Conservation (phyloP, 768 basidiomycete species). For the Roridomyces roridus region DNA sequence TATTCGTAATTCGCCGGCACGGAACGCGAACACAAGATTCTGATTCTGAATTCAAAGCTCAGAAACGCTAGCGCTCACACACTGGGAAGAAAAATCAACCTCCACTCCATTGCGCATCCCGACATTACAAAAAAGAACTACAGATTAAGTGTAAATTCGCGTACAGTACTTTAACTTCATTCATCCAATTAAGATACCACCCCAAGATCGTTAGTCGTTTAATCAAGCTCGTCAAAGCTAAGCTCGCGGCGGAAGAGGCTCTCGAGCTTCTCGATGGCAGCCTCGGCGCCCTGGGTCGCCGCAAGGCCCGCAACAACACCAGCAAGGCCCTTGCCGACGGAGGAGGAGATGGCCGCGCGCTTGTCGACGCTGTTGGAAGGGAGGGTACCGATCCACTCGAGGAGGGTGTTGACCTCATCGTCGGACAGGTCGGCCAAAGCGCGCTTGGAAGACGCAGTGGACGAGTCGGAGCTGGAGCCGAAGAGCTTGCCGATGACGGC, state of each 20-base stretch:
- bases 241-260: background rate
- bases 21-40: too few relatives aligned
- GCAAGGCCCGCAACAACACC: constrained; percentile 7
- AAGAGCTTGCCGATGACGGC: constrained; percentile 16
- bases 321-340: constrained; percentile 11
- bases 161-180: too few relatives aligned
- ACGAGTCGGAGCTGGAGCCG: constrained; percentile 1
- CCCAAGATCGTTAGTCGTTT: background rate
- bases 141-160: too few relatives aligned
- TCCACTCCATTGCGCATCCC: too few relatives aligned
- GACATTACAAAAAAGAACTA: too few relatives aligned
- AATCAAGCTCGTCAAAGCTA: constrained; percentile 19
- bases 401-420: constrained; percentile 16
- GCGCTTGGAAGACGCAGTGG: constrained; percentile 1
- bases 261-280: constrained; percentile 4
- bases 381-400: constrained; percentile 4
- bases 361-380: background rate
- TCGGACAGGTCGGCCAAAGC: constrained; percentile 11
- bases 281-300: constrained; percentile 3
- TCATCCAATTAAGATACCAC: too few relatives aligned
- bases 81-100: too few relatives aligned
- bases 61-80: too few relatives aligned
- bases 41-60: too few relatives aligned
- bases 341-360: background rate
- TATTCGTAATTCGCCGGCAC: too few relatives aligned